phyloP scores from a whole-genome alignment of 306 rosid genomes.

The Prunus kanzakura region DNA sequence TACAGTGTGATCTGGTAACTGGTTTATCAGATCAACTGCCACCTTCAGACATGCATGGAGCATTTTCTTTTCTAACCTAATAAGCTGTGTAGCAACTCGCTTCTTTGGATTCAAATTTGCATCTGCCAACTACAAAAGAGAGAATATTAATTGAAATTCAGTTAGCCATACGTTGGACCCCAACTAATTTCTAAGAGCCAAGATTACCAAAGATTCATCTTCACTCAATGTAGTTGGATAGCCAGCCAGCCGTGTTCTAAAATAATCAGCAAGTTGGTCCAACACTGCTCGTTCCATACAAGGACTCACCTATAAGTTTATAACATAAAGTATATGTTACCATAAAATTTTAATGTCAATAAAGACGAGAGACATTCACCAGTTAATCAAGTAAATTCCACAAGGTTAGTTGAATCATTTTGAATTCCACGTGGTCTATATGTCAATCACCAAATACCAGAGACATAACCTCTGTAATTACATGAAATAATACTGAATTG shows the following conservation, averaged over 20 bases:
- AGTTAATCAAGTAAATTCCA: background rate
- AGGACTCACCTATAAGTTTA: slow-evolving; percentile 61
- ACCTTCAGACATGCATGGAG: slow-evolving; percentile 85
- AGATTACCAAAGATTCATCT: slow-evolving; percentile 76
- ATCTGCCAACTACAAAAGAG: slow-evolving; percentile 56
- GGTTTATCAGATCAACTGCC: slow-evolving; percentile 50
- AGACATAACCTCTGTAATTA: background rate
- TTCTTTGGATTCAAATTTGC: slow-evolving; percentile 68
- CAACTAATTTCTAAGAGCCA: background rate
- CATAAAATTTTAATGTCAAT: background rate
- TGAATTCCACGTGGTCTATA: slow-evolving; percentile 5
- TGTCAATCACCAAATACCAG: background rate
- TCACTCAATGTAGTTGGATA: slow-evolving; percentile 86
- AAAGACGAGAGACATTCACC: slow-evolving; percentile 15
- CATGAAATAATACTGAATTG: background rate
- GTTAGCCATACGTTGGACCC: background rate
- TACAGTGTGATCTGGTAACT: slow-evolving; percentile 72
- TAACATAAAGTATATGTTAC: slow-evolving; percentile 19
- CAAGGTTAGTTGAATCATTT: background rate
- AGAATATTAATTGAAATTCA: slow-evolving; percentile 23
- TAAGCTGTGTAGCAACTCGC: slow-evolving; percentile 82
- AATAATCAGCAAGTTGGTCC: slow-evolving; percentile 85
- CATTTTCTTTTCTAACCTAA: slow-evolving; percentile 79
- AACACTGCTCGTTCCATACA: slow-evolving; percentile 93
- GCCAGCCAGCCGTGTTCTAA: slow-evolving; percentile 70